A percentile compares a stretch with the other conserved stretches of the same genome.
These are phyloP conservation scores for Moelleriella libera DNA, from an alignment of 2,329 filamentous ascomycete genomes.

Conservation along the genomic window DNA sequence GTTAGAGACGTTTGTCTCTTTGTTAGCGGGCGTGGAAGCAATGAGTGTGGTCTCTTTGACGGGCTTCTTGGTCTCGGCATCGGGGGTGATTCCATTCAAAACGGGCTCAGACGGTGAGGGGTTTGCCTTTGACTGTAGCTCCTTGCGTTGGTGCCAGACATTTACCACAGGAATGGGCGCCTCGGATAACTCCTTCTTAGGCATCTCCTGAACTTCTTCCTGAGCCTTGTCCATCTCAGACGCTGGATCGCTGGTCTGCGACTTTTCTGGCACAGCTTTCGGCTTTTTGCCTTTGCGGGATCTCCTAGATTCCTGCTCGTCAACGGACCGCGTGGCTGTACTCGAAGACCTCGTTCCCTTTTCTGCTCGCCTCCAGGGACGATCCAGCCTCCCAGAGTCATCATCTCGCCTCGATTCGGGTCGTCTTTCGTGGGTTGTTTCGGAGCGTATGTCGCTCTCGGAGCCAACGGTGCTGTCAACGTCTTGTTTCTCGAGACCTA, in stretches of 20 bases:
- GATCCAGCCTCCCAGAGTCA: slow-evolving; percentile 22
- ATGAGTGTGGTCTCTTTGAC: slow-evolving; percentile 9
- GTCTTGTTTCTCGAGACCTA: slow-evolving; percentile 18
- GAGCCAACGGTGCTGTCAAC: slow-evolving; percentile 19
- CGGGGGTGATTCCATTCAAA: slow-evolving; percentile 13
- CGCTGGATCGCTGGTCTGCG: slow-evolving; percentile 31
- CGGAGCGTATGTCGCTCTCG: slow-evolving; percentile 21
- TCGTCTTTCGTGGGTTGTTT: slow-evolving; percentile 17
- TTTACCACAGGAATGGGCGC: slow-evolving; percentile 77
- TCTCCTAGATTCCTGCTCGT: slow-evolving; percentile 36
- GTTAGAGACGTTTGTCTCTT: slow-evolving; percentile 14
- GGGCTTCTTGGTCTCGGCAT: slow-evolving; percentile 29
- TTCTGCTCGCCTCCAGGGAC: slow-evolving; percentile 26
- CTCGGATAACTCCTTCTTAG: slow-evolving; percentile 57
- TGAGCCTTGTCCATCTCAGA: slow-evolving; percentile 43
- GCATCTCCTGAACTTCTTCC: slow-evolving; percentile 23
- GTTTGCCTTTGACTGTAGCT: slow-evolving; percentile 44
- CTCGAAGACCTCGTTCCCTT: slow-evolving; percentile 45
- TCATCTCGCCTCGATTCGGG: slow-evolving; percentile 22
- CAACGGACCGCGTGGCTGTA: slow-evolving; percentile 49
- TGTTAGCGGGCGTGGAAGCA: slow-evolving; percentile 7
- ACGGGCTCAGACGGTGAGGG: slow-evolving; percentile 22
- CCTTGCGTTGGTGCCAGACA: slow-evolving; percentile 69
- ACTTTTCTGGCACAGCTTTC: slow-evolving; percentile 24
- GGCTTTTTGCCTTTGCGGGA: slow-evolving; percentile 49